Evolutionary conservation across 331 rosid species (phyloP).

Genomic region (Prunus yedoensis): DNA sequence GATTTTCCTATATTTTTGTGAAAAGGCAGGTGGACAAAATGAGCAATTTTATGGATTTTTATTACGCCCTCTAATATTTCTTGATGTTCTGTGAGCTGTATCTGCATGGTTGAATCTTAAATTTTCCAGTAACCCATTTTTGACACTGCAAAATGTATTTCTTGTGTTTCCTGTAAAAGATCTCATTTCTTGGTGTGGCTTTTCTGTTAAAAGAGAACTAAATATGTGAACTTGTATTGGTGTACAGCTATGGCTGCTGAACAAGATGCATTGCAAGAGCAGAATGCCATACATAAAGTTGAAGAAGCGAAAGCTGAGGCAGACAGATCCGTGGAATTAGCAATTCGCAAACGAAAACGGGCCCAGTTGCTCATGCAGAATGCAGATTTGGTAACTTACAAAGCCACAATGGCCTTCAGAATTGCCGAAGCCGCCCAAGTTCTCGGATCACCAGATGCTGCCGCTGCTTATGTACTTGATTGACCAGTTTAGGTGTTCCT

Average conservation of each 20-base stretch:
- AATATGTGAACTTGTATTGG: not conserved
- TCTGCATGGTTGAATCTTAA: not conserved
- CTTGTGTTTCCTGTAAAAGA: not conserved
- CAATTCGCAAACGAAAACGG: constrained; percentile 59
- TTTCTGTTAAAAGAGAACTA: not conserved
- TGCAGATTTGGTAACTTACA: constrained; percentile 81
- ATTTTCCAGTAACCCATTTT: not conserved
- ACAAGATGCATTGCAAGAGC: constrained; percentile 54
- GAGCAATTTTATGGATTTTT: not conserved
- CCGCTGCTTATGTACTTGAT: constrained; percentile 61
- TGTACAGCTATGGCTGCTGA: constrained; percentile 59
- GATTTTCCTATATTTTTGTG: not conserved
- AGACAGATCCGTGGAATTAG: constrained; percentile 46
- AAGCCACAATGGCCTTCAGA: constrained; percentile 69
- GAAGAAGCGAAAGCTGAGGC: constrained; percentile 67
- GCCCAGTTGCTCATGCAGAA: constrained; percentile 80
- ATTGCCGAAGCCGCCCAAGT: constrained; percentile 73
- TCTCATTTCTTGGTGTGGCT: not conserved
- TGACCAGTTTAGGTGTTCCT: constrained; percentile 39
- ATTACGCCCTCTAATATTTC: no score
- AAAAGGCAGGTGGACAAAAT: not conserved
- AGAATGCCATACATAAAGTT: constrained; percentile 40
- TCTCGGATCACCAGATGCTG: constrained; percentile 44
- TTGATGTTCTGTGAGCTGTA: not conserved
- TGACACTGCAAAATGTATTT: not conserved